Base-by-base conservation (phyloP, 192 early-diverging fungal genomes). In the Coemansia sp. region DNA sequence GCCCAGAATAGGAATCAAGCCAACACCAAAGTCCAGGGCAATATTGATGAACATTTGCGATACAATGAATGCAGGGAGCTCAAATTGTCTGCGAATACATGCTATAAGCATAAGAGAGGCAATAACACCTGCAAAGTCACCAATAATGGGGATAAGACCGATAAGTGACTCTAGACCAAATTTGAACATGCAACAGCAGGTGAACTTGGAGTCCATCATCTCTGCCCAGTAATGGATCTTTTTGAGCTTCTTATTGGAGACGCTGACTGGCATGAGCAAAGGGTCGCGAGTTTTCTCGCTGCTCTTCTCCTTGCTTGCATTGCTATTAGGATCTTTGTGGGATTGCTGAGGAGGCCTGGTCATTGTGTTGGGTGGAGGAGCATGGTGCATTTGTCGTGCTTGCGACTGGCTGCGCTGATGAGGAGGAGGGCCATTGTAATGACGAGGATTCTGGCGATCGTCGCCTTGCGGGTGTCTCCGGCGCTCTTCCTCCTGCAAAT, bases 31-130 rank as follows among this genome's bases (percentile, higher is more conserved):
- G 55, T 84, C 77, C 1, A 84, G 59, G 12, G 71, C 76, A 21
- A 80, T 59, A 61, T 84, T 84, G 64, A 76, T 55, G 9, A 66
- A 57, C 82, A 84, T 84, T 54, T 78, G 72, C 60, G 71, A 52
- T 39, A 65, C 68, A 16, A 79, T 71, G 8, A 43, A 52, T 39
- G 66, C 59, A n/a, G 82, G 82, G 19, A 78, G 47, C 12, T 73
- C 58, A 43, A 76, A 70, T 26, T 47, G 16, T 8, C 61, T 41
- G 45, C 71, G 69, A 49, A 79, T 60, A 11, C 58, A 65, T 43
- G 69, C 63, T 43, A 84, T 61, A 55, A 62, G 74, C 41, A 66
- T 54, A 13, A 84, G 41, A 5, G 82, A 67, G 21, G 78, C 15
- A 52, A 75, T 41, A 10, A 74, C 46, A 15, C 72, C 73, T 12